Percentiles rank a stretch among this genome's conserved stretches.
These are phyloP conservation scores for Cryphonectria carpinicola DNA, from an alignment of 2,329 filamentous ascomycete species.

Conservation along the genomic window DNA sequence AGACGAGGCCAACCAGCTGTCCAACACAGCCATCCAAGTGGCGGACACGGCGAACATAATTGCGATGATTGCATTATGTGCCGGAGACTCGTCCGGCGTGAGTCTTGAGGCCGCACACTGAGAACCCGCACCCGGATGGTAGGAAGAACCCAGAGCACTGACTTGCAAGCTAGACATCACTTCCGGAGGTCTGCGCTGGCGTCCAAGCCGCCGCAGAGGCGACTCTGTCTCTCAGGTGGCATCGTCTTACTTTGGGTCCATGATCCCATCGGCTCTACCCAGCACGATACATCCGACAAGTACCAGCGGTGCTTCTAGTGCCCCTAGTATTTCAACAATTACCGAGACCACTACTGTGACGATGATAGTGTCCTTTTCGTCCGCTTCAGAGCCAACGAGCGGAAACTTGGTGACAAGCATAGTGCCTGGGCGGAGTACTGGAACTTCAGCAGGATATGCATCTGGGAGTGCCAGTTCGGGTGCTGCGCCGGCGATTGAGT, in stretches of 20 bases:
- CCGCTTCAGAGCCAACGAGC: too few species aligned
- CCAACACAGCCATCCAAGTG: constrained; percentile 5
- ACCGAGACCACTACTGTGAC: background rate
- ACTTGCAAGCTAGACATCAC: background rate
- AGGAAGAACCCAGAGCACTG: background rate
- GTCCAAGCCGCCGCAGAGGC: background rate
- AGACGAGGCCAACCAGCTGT: constrained; percentile 6
- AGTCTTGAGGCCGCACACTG: background rate
- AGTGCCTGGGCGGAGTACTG: too few species aligned
- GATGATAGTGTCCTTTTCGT: background rate
- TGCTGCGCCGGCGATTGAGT: too few species aligned
- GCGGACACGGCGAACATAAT: constrained; percentile 16
- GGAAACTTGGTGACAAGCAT: too few species aligned
- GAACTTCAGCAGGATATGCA: too few species aligned
- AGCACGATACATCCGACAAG: background rate
- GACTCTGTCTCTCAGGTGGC: constrained; percentile 4
- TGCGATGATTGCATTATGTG: constrained; percentile 16
- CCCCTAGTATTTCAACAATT: background rate
- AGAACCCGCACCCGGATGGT: background rate
- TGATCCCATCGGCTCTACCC: background rate
- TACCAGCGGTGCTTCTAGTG: background rate
- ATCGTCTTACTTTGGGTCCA: background rate
- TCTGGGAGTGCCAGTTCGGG: too few species aligned
- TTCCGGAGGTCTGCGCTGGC: constrained; percentile 4
- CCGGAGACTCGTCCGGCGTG: constrained; percentile 3